These are phyloP conservation scores for Fusarium neocosmosporiellum DNA, from an alignment of 2,329 filamentous ascomycete species.

Conservation along the genomic window DNA sequence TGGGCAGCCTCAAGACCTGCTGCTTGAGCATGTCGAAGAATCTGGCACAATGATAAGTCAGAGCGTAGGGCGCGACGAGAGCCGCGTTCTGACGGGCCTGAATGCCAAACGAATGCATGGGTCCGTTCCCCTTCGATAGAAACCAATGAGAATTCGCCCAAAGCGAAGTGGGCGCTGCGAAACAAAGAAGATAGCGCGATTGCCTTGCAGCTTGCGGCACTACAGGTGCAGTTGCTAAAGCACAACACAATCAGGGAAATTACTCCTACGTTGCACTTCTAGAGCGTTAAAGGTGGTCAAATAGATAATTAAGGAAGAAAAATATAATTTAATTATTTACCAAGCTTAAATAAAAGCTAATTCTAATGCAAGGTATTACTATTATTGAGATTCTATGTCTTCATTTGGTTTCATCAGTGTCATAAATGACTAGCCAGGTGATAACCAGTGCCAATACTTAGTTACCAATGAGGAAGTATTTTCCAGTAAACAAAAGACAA, in stretches of 20 bases:
- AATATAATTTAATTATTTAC: not conserved
- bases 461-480: not conserved
- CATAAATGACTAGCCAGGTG: not conserved
- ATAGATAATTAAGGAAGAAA: not conserved
- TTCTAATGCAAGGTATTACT: not conserved
- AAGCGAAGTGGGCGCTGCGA: not conserved
- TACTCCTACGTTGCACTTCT: not conserved
- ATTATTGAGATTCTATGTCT: not conserved
- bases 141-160: not conserved
- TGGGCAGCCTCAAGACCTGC: not conserved
- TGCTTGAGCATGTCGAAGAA: not conserved
- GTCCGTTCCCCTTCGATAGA: not conserved
- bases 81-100: not conserved
- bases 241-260: not conserved
- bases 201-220: not conserved
- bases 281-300: not conserved
- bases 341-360: not conserved
- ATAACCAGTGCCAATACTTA: not conserved
- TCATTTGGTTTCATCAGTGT: not conserved
- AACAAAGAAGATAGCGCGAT: not conserved
- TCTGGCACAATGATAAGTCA: no score
- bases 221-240: no score
- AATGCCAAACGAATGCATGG: not conserved
- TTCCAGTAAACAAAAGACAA: not conserved
- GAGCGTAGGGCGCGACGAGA: not conserved